phyloP scores from a whole-genome alignment of 2,329 filamentous ascomycete species.

The Fusarium fujikuroi region DNA sequence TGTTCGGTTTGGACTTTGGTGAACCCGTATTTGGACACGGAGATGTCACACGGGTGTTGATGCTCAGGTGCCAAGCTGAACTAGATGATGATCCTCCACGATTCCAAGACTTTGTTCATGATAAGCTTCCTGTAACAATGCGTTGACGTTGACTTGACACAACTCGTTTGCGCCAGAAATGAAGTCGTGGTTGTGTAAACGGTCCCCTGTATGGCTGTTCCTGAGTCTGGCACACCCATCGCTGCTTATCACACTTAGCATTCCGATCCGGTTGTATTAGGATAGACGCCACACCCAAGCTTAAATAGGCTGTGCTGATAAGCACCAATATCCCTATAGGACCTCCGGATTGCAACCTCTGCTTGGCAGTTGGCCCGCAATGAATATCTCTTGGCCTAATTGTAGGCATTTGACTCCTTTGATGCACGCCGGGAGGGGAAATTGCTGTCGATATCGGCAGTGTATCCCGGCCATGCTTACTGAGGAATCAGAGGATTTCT shows the following conservation, averaged over 20 bases:
- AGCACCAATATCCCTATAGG: conserved; percentile 38
- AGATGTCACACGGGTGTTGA: neutral
- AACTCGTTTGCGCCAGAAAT: conserved; percentile 2
- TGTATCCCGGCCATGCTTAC: conserved; percentile 1
- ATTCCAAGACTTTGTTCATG: neutral
- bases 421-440: neutral
- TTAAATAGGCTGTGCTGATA: conserved; percentile 42
- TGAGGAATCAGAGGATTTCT: neutral
- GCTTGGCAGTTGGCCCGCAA: conserved; percentile 36
- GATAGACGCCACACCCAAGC: conserved; percentile 35
- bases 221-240: conserved; percentile 25
- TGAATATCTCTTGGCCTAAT: conserved; percentile 31
- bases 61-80: conserved; percentile 25
- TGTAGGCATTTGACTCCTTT: conserved; percentile 2
- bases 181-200: neutral
- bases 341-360: conserved; percentile 12
- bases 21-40: neutral
- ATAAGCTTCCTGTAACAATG: conserved; percentile 1
- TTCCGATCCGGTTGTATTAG: conserved; percentile 28
- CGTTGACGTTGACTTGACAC: neutral
- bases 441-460: neutral
- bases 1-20: conserved; percentile 1
- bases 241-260: conserved; percentile 34
- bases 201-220: conserved; percentile 20
- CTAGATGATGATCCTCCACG: conserved; percentile 15